Evolutionary conservation across 2,329 filamentous ascomycete genomes (phyloP), one percentile per base, ranked within the genome.

Genomic region (Claviceps capensis): DNA sequence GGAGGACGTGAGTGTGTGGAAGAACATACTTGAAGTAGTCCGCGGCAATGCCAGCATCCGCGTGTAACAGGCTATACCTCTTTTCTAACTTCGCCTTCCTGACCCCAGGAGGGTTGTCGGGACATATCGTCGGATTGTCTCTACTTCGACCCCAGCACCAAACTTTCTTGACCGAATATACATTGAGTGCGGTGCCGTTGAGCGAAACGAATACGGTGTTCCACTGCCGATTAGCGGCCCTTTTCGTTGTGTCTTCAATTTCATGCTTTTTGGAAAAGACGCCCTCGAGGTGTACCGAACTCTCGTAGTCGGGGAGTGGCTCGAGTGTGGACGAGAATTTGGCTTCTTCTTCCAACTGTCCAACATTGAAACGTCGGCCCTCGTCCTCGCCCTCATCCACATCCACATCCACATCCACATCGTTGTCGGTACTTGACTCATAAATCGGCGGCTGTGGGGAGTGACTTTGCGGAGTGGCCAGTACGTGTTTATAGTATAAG

Each of bases 31-130:
- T 86, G 59, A 77, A 74, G 62, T 86, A 84, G 65, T 89, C 85
- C 16, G 80, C 77, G 9, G 86, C 85, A 55, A 88, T 77, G 11
- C 85, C 85, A 22, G 85, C 79, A 65, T 89, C 85, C 22, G 85
- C 85, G 62, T 88, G 82, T 56, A 87, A 77, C 47, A 89, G 72
- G 50, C 81, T 85, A 62, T 87, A 89, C n/a, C 75, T 77, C 62
- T 74, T 78, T 56, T 87, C 69, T 40, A 88, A 66, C 52, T 72
- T 72, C 19, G 77, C 78, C 54, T 68, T 73, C 57, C 69, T 75
- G 44, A 76, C 65, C 70, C 67, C 83, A 42, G 67, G 71, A 30
- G 70, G 77, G 58, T 69, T 72, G 60, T 75, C 74, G 17, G 72
- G 72, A 54, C 68, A 72, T 53, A 76, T 68, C 17, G 70, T 71